phyloP scores from a whole-genome alignment of 2,329 filamentous ascomycete genomes.

The Huntiella moniliformis region DNA sequence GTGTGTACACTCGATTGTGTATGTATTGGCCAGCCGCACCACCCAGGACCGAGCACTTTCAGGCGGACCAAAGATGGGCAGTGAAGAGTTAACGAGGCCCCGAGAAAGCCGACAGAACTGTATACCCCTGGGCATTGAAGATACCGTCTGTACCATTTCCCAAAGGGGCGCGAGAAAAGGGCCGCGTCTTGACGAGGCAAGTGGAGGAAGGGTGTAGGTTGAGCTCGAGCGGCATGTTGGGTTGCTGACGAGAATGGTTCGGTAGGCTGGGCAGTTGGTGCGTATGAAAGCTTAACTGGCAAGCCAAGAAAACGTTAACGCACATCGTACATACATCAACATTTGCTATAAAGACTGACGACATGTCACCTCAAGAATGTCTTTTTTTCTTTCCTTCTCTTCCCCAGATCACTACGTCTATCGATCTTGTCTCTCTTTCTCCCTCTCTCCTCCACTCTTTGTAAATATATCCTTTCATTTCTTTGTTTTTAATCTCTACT shows the following conservation, averaged over 20 bases:
- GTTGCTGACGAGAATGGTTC: neutral
- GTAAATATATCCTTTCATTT: neutral
- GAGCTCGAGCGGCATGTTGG: neutral
- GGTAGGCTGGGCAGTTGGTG: neutral
- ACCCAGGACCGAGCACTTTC: too few relatives aligned
- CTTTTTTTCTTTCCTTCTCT: slow-evolving; percentile 6
- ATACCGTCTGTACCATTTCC: too few relatives aligned
- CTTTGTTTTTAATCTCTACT: neutral
- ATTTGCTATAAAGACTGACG: slow-evolving; percentile 8
- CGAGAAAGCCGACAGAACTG: too few relatives aligned
- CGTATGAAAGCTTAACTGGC: neutral
- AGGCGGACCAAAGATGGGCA: too few relatives aligned
- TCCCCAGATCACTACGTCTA: slow-evolving; percentile 8
- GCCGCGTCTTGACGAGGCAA: neutral
- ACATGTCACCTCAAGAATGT: slow-evolving; percentile 1
- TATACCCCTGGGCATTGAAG: too few relatives aligned
- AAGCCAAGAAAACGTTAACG: neutral
- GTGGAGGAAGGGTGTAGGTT: neutral
- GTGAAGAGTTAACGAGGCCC: too few relatives aligned
- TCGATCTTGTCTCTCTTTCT: slow-evolving; percentile 5
- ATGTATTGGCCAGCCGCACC: too few relatives aligned
- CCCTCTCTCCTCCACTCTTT: neutral
- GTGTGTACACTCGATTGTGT: too few relatives aligned
- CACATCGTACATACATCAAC: neutral
- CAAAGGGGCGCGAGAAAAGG: neutral